Evolutionary conservation across 192 early-diverging fungal genomes (phyloP).

Genomic region (Radiomyces spectabilis): DNA sequence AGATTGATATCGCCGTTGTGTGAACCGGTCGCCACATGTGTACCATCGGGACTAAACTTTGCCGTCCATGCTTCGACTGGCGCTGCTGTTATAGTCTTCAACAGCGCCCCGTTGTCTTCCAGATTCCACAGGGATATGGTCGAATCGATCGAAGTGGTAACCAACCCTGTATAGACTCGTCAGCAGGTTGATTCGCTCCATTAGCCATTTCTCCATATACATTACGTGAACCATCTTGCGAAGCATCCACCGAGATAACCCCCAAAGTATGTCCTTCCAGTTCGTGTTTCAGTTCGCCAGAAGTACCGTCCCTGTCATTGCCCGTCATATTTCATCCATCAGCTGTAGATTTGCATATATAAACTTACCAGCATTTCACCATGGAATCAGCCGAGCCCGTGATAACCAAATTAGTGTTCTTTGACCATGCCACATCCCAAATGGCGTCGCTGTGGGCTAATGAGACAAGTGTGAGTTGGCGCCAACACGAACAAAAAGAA

Average conservation of each 20-base stretch:
- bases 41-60: constrained; percentile 65
- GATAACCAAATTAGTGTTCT: constrained; percentile 53
- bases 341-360: background rate
- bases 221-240: constrained; percentile 45
- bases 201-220: background rate
- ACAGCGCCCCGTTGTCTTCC: constrained; percentile 32
- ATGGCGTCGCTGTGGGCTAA: constrained; percentile 81
- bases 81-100: constrained; percentile 57
- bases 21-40: constrained; percentile 63
- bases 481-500: background rate
- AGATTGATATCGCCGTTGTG: constrained; percentile 66
- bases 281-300: constrained; percentile 40
- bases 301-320: constrained; percentile 50
- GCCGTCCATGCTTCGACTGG: constrained; percentile 72
- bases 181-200: no score
- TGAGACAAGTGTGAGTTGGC: background rate
- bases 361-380: constrained; percentile 68
- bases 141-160: constrained; percentile 70
- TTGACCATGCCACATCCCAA: constrained; percentile 77
- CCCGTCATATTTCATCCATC: background rate
- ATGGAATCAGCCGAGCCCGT: constrained; percentile 76
- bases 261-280: constrained; percentile 74
- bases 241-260: constrained; percentile 66
- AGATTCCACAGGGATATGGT: constrained; percentile 78
- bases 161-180: constrained; percentile 39